Evolutionary conservation across 2,329 filamentous ascomycete genomes (phyloP), one percentile per base, ranked within the genome.

Genomic region (Amauroascus verrucosus): DNA sequence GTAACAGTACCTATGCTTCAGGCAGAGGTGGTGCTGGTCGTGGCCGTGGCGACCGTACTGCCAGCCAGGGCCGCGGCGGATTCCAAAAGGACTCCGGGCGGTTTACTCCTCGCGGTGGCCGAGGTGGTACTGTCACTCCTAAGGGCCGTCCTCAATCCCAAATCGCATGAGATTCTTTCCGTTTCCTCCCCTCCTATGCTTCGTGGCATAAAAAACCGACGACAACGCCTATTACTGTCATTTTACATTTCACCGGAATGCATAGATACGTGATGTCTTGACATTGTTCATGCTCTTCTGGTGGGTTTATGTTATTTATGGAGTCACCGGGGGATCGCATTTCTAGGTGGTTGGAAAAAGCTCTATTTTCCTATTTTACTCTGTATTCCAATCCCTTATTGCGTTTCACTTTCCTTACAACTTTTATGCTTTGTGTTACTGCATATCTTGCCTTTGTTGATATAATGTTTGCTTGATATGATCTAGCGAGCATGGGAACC

Each of bases 31-130:
- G 79, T 48, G 74, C 79, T 60, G 76, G 77, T 60, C 81, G 84
- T 63, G 82, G 84, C 57, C 84, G 85, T 64, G 83, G 83, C 60
- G 83, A 83, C 60, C 82, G 83, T 60, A 70, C 75, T 48, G 79
- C 80, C 51, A 80, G 79, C 66, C 82, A 85, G 66, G 72, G 73
- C 61, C 82, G 84, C 54, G 83, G 85, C 57, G 83, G 80, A 66
- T 90, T 85, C 72, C 75, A 78, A 55, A 80, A 83, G 53, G 83
- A 84, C 54, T 76, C 84, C 58, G 82, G 82, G 44, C 82, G 86
- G 62, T 81, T 81, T 61, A 74, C 77, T 63, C 74, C 81, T 59
- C 80, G 82, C 56, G 79, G 81, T 54, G 81, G 85, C 60, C 83
- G 85, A 58, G 78, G 74, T 57, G 74, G 77, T 61, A 80, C 78